Percentiles rank a stretch among this genome's conserved stretches.
These are phyloP conservation scores for Wallacemonas rigidus DNA, from an alignment of 208 protist genomes.

Conservation along the genomic window DNA sequence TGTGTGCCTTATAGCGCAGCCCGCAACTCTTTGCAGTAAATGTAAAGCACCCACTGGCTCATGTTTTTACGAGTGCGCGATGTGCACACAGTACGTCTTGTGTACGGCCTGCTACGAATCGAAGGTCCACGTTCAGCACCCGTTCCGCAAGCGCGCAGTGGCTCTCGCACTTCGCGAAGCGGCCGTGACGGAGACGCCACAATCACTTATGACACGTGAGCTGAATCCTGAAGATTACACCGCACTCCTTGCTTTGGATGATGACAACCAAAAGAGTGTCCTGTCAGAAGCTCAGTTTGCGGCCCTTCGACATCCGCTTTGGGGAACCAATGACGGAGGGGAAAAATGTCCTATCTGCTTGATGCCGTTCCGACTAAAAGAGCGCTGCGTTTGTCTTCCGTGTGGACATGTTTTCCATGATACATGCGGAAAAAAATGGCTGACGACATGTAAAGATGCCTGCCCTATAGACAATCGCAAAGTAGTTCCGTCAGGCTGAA, in stretches of 20 bases:
- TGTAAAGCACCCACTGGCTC: slow-evolving; percentile 37
- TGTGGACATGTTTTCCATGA: slow-evolving; percentile 81
- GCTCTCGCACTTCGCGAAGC: slow-evolving; percentile 13
- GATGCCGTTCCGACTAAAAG: slow-evolving; percentile 32
- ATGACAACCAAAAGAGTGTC: slow-evolving; percentile 24
- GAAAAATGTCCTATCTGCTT: slow-evolving; percentile 69
- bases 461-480: slow-evolving; percentile 69
- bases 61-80: slow-evolving; percentile 37
- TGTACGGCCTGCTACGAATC: not conserved
- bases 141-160: slow-evolving; percentile 19
- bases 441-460: slow-evolving; percentile 54
- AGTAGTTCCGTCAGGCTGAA: not conserved
- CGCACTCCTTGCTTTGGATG: slow-evolving; percentile 55
- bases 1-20: not conserved
- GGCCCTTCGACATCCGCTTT: slow-evolving; percentile 25
- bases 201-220: slow-evolving; percentile 32
- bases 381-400: slow-evolving; percentile 49
- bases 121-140: slow-evolving; percentile 17
- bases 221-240: slow-evolving; percentile 87
- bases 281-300: slow-evolving; percentile 33
- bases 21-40: not conserved
- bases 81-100: not conserved
- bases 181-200: not conserved
- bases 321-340: slow-evolving; percentile 24
- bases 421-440: slow-evolving; percentile 59